Conservation (phyloP, 140 eudicot species). For the Anethum foeniculum region DNA sequence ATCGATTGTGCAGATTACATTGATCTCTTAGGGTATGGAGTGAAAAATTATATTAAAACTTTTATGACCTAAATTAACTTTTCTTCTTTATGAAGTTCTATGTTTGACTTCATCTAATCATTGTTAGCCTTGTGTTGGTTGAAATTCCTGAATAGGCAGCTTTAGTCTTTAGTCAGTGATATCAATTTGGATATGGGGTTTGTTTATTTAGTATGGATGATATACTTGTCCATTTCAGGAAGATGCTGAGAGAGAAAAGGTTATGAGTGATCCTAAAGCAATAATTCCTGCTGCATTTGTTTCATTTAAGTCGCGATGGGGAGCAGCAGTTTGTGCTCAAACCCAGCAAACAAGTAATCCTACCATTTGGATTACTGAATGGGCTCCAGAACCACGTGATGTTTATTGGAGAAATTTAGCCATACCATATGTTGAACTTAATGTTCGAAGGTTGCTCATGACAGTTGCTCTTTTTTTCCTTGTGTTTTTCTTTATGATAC, state of each 20-base stretch:
- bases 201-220: constrained; percentile 2
- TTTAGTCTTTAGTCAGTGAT: background rate
- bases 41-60: background rate
- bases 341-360: constrained; percentile 82
- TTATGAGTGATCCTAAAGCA: constrained; percentile 68
- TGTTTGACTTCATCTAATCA: background rate
- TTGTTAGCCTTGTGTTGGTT: background rate
- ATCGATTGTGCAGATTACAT: background rate
- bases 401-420: constrained; percentile 89
- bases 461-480: constrained; percentile 71
- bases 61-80: background rate
- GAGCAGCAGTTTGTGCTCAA: constrained; percentile 99
- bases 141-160: background rate
- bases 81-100: background rate
- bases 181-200: background rate
- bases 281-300: constrained; percentile 95
- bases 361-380: constrained; percentile 84
- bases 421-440: constrained; percentile 82
- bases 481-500: constrained; percentile 91
- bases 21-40: background rate
- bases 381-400: constrained; percentile 99
- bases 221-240: constrained; percentile 34
- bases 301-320: constrained; percentile 87
- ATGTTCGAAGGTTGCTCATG: constrained; percentile 65
- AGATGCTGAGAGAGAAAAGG: constrained; percentile 65